Evolutionary conservation across 2,329 filamentous ascomycete genomes (phyloP).

Genomic region (Diplodia scrobiculata): DNA sequence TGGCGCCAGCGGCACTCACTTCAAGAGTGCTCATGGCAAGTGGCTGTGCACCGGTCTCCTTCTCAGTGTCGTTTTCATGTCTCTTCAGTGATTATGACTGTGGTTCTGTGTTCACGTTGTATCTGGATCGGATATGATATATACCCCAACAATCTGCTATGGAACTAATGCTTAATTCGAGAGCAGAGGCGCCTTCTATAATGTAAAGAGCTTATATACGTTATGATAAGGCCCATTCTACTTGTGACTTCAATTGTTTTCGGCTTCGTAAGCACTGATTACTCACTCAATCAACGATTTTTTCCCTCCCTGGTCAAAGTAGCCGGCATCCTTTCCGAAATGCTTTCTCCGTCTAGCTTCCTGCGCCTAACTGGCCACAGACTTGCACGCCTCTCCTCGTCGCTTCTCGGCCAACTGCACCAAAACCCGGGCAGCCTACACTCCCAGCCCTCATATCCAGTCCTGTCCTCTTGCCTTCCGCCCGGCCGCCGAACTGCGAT

Average conservation of each 20-base stretch:
- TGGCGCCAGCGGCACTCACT: not conserved
- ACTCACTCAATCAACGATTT: too few relatives aligned
- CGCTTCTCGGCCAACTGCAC: too few relatives aligned
- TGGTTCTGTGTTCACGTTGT: not conserved
- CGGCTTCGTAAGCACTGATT: too few relatives aligned
- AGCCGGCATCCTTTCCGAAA: too few relatives aligned
- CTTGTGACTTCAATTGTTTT: too few relatives aligned
- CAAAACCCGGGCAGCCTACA: too few relatives aligned
- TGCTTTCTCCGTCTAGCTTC: too few relatives aligned
- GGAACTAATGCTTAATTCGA: not conserved
- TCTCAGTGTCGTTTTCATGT: not conserved
- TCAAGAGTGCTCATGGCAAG: not conserved
- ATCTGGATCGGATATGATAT: not conserved
- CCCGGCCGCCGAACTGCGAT: conserved; percentile 45
- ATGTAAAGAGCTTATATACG: not conserved
- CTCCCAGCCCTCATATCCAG: conserved; percentile 41
- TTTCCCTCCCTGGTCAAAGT: too few relatives aligned
- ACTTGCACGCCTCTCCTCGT: too few relatives aligned
- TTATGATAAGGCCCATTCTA: too few relatives aligned
- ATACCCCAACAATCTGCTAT: not conserved
- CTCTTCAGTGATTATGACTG: not conserved
- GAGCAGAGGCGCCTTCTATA: not conserved
- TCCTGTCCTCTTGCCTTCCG: conserved; percentile 47
- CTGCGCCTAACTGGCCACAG: too few relatives aligned
- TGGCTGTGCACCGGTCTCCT: conserved; percentile 13